Evolutionary conservation across 305 asterid genomes (phyloP).

Genomic region (Fraxinus latifolia): DNA sequence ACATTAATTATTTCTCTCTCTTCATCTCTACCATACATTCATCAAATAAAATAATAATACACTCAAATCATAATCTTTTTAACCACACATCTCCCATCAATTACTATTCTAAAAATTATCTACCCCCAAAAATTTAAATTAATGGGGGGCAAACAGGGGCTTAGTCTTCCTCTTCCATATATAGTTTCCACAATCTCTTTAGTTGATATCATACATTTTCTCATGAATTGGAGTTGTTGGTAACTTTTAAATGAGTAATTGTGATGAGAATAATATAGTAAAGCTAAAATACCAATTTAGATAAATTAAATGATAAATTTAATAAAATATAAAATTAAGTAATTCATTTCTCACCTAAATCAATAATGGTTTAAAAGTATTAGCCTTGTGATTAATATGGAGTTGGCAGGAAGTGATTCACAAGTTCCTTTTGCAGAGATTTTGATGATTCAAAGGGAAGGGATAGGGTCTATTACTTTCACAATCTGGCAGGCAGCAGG

Average conservation of each 20-base stretch:
- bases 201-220: not conserved
- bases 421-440: conserved; percentile 14
- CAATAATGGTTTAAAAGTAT: not conserved
- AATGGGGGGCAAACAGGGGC: too few relatives aligned
- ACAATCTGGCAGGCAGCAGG: not conserved
- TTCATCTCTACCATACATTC: too few relatives aligned
- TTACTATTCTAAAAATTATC: too few relatives aligned
- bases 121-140: too few relatives aligned
- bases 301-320: too few relatives aligned
- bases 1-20: too few relatives aligned
- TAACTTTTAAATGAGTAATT: not conserved
- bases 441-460: conserved; percentile 6
- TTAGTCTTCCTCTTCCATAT: not conserved
- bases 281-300: not conserved
- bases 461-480: not conserved
- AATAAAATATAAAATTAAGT: too few relatives aligned
- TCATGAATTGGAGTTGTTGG: not conserved
- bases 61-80: too few relatives aligned
- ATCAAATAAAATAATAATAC: too few relatives aligned
- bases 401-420: not conserved
- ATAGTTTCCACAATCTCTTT: not conserved
- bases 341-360: not conserved
- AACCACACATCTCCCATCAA: too few relatives aligned
- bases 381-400: not conserved
- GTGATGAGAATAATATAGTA: not conserved